Conservation (phyloP, 331 rosid species). For the Acacia pycnantha region DNA sequence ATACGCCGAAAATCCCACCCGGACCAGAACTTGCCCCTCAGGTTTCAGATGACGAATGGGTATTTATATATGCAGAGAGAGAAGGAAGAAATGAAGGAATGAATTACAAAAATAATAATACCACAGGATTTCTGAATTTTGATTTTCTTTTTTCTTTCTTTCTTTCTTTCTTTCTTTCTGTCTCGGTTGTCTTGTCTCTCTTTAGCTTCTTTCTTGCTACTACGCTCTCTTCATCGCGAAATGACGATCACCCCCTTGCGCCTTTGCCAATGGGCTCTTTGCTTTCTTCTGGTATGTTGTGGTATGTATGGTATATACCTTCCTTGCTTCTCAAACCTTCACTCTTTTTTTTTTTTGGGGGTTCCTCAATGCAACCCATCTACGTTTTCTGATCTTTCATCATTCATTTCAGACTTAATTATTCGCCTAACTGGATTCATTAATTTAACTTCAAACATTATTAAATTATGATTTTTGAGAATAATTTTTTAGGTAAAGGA, state of each 20-base stretch:
- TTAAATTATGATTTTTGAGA: neutral
- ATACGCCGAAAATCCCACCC: conserved; percentile 27
- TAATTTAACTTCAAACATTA: neutral
- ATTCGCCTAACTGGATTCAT: neutral
- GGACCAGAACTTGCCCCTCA: neutral
- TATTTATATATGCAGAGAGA: conserved; percentile 8
- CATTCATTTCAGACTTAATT: neutral
- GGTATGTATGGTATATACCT: conserved; percentile 37
- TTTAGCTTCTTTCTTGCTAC: neutral
- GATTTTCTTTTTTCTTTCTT: neutral
- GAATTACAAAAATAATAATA: neutral
- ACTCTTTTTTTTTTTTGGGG: neutral
- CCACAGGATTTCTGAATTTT: neutral
- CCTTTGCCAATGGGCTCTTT: neutral
- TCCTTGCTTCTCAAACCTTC: conserved; percentile 34
- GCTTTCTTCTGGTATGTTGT: neutral
- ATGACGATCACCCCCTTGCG: conserved; percentile 35
- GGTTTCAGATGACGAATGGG: neutral
- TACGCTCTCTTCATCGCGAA: conserved; percentile 10
- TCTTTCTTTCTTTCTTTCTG: neutral
- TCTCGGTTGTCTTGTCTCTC: neutral
- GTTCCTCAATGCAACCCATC: neutral
- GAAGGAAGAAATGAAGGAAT: neutral
- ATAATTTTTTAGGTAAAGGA: too few relatives aligned
- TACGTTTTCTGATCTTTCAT: neutral